Percentiles rank a stretch among this genome's conserved stretches.
Conservation (phyloP, 2,329 filamentous ascomycete species). For the Exophiala lecanii-corni region DNA sequence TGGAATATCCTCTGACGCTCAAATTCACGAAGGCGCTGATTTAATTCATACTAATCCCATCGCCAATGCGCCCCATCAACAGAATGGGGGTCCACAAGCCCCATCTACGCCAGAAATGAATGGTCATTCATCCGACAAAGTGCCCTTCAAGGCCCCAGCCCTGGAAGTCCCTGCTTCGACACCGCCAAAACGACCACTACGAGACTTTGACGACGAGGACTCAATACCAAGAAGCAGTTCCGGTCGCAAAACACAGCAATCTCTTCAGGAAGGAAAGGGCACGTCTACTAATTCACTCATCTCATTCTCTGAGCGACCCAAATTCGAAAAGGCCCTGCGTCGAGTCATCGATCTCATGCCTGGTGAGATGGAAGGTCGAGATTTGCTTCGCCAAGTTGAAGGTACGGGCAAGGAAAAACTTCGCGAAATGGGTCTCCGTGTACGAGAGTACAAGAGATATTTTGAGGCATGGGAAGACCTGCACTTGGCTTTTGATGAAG, state of each 20-base stretch:
- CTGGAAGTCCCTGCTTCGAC: not conserved
- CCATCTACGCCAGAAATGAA: not conserved
- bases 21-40: constrained; percentile 3
- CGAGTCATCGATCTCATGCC: constrained; percentile 23
- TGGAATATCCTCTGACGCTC: constrained; percentile 1
- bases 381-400: constrained; percentile 36
- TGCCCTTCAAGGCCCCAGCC: constrained; percentile 6
- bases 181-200: constrained; percentile 1
- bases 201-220: constrained; percentile 1
- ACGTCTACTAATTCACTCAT: not conserved
- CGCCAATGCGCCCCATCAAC: constrained; percentile 5
- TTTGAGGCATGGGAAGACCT: constrained; percentile 39
- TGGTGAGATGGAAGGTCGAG: constrained; percentile 27
- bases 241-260: not conserved
- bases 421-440: constrained; percentile 37
- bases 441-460: constrained; percentile 37
- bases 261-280: not conserved
- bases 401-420: constrained; percentile 37
- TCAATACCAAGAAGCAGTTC: constrained; percentile 1
- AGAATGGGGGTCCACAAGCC: not conserved
- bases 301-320: constrained; percentile 22
- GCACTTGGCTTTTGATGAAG: constrained; percentile 25
- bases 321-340: constrained; percentile 25
- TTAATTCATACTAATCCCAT: constrained; percentile 4
- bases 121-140: not conserved